Conservation (phyloP, 768 basidiomycete genomes). For the Auriscalpium vulgare region DNA sequence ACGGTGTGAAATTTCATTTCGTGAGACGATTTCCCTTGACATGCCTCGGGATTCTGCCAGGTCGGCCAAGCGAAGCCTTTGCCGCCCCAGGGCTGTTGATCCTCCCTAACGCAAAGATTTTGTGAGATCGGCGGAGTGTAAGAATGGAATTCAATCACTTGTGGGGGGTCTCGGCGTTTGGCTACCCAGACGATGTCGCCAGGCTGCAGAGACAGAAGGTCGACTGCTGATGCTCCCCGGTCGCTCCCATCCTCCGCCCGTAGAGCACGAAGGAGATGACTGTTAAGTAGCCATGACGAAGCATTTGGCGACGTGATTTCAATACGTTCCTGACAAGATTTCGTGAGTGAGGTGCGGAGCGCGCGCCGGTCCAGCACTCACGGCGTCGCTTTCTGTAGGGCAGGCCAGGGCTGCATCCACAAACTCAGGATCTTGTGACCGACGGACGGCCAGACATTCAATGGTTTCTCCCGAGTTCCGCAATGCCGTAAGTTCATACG, state of each 20-base stretch:
- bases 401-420: constrained; percentile 33
- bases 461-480: constrained; percentile 22
- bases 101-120: constrained; percentile 52
- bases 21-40: constrained; percentile 8
- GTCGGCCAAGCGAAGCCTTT: constrained; percentile 60
- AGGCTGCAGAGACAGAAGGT: constrained; percentile 1
- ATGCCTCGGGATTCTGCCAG: constrained; percentile 57
- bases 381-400: constrained; percentile 21
- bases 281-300: constrained; percentile 38
- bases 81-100: constrained; percentile 71
- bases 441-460: constrained; percentile 27
- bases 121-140: constrained; percentile 3
- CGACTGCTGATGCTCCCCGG: not conserved
- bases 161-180: constrained; percentile 2
- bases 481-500: constrained; percentile 18
- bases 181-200: constrained; percentile 15
- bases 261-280: constrained; percentile 12
- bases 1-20: constrained; percentile 1
- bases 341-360: not conserved
- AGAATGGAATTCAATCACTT: not conserved
- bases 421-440: constrained; percentile 23
- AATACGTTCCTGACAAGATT: constrained; percentile 37
- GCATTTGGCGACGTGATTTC: constrained; percentile 38
- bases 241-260: not conserved
- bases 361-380: constrained; percentile 17